Percentiles rank a stretch among this genome's conserved stretches.
phyloP scores from a whole-genome alignment of 2,329 filamentous ascomycete species.

The Teratosphaeriaceae sp. region DNA sequence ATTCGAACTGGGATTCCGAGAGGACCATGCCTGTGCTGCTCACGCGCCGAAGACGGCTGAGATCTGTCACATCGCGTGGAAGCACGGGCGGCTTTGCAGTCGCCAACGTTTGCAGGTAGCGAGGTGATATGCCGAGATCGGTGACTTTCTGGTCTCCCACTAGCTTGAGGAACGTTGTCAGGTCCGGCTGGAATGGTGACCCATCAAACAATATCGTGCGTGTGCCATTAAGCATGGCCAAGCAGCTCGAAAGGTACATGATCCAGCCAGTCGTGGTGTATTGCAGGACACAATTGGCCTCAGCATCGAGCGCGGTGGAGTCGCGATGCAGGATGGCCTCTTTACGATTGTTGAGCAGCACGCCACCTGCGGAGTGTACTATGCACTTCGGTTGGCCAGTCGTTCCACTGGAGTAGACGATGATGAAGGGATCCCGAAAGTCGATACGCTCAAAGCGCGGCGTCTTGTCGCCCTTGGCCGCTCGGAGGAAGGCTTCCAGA shows the following conservation, averaged over 20 bases:
- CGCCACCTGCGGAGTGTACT: conserved; percentile 66
- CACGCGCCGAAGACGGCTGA: conserved; percentile 56
- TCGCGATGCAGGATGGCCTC: conserved; percentile 53
- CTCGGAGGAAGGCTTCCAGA: conserved; percentile 36
- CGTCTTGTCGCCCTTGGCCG: conserved; percentile 32
- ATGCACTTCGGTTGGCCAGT: conserved; percentile 83
- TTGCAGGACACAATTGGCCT: conserved; percentile 43
- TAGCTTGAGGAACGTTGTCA: conserved; percentile 56
- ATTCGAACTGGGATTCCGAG: conserved; percentile 68
- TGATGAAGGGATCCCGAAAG: conserved; percentile 68
- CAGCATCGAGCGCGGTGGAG: conserved; percentile 27
- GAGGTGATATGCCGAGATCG: conserved; percentile 66
- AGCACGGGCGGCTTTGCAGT: conserved; percentile 50
- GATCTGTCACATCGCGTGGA: conserved; percentile 56
- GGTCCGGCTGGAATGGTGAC: conserved; percentile 67
- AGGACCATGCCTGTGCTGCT: conserved; percentile 77
- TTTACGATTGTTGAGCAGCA: conserved; percentile 53
- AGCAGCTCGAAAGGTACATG: conserved; percentile 67
- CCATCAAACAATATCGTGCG: conserved; percentile 73
- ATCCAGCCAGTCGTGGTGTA: conserved; percentile 71
- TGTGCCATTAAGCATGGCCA: conserved; percentile 53
- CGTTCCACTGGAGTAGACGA: conserved; percentile 69
- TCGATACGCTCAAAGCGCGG: conserved; percentile 53
- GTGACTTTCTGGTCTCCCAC: conserved; percentile 60
- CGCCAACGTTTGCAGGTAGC: conserved; percentile 68